These are phyloP conservation scores for Rhododendron mucronatum DNA, from an alignment of 148 eudicot species.

Conservation along the genomic window DNA sequence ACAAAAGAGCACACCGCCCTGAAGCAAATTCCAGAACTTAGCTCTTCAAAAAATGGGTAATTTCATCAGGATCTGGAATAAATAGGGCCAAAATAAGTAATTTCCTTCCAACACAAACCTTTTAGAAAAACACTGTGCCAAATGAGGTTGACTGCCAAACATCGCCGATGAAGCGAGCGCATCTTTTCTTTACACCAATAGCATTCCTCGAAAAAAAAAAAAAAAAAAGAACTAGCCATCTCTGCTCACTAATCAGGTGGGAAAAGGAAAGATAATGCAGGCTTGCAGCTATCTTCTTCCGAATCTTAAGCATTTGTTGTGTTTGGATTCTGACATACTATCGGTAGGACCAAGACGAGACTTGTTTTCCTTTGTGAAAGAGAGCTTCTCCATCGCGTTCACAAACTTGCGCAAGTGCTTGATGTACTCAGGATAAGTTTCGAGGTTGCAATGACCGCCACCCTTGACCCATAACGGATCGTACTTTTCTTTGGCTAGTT, in stretches of 20 bases:
- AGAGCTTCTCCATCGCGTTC: slow-evolving; percentile 82
- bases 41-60: slow-evolving; percentile 4
- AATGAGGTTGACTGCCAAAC: neutral
- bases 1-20: neutral
- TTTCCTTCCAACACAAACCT: neutral
- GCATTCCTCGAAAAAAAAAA: neutral
- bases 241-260: neutral
- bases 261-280: neutral
- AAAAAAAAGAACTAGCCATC: slow-evolving; percentile 4
- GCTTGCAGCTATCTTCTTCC: slow-evolving; percentile 32
- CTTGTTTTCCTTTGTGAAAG: slow-evolving; percentile 52
- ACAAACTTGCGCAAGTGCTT: slow-evolving; percentile 84
- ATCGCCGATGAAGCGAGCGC: neutral
- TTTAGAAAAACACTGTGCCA: neutral
- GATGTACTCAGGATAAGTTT: slow-evolving; percentile 92
- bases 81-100: neutral
- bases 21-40: neutral
- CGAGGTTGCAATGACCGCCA: slow-evolving; percentile 94
- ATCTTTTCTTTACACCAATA: neutral
- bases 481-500: slow-evolving; percentile 79
- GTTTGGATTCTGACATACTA: slow-evolving; percentile 54
- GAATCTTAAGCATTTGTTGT: slow-evolving; percentile 75
- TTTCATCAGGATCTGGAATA: neutral
- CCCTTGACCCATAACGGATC: slow-evolving; percentile 98
- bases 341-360: slow-evolving; percentile 27